Percentiles rank a stretch among this genome's conserved stretches.
phyloP scores from a whole-genome alignment of 78 protist genomes.

The Dictyostelium capitatum region DNA sequence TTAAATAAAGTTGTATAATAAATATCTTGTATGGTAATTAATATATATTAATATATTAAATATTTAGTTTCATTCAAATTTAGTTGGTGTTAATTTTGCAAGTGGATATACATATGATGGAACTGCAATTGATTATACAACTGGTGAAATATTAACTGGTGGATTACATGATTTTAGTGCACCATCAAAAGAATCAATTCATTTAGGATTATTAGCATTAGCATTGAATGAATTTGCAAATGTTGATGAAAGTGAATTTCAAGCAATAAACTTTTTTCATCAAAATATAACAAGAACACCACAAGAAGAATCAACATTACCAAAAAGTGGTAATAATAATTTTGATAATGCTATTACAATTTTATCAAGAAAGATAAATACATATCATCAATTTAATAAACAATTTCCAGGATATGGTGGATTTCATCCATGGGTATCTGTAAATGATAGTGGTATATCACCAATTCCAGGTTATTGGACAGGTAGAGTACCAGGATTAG shows the following conservation, averaged over 20 bases:
- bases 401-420: slow-evolving; percentile 81
- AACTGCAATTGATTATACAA: slow-evolving; percentile 40
- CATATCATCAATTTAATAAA: slow-evolving; percentile 52
- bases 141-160: slow-evolving; percentile 23
- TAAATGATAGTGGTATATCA: slow-evolving; percentile 48
- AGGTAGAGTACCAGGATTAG: slow-evolving; percentile 53
- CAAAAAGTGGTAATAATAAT: background rate
- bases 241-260: background rate
- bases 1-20: too few species aligned
- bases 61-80: slow-evolving; percentile 23
- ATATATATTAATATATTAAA: background rate
- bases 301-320: background rate
- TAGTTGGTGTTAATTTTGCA: slow-evolving; percentile 32
- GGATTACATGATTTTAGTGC: slow-evolving; percentile 73
- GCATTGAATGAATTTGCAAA: slow-evolving; percentile 9
- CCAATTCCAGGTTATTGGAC: slow-evolving; percentile 56
- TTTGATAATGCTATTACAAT: slow-evolving; percentile 53
- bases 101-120: slow-evolving; percentile 80
- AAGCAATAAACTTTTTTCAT: slow-evolving; percentile 55
- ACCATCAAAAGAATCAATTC: slow-evolving; percentile 83
- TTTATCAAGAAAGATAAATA: slow-evolving; percentile 50
- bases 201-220: slow-evolving; percentile 39
- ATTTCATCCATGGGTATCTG: slow-evolving; percentile 77
- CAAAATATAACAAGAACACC: background rate
- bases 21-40: background rate